Evolutionary conservation across 1,284 basidiomycete species (phyloP).

Genomic region (Papiliotrema flavescens): DNA sequence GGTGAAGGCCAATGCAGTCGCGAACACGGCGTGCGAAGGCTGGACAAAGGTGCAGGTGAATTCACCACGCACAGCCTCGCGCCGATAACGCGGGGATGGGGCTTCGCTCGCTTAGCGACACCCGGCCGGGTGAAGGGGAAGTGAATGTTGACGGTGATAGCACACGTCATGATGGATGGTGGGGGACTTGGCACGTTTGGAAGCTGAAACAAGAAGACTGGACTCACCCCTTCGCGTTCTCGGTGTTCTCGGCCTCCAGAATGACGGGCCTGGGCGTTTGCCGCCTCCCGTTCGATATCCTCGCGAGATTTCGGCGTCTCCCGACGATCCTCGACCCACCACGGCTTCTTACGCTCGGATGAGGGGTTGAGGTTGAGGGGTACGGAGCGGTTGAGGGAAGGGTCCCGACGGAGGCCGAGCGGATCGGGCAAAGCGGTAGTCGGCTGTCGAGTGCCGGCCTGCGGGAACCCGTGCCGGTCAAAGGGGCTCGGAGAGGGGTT

Average conservation of each 20-base stretch:
- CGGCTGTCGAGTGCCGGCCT: background rate
- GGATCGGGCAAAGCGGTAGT: background rate
- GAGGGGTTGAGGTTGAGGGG: slow-evolving; percentile 9
- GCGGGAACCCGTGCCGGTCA: background rate
- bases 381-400: background rate
- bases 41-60: background rate
- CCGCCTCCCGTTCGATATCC: slow-evolving; percentile 2
- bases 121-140: too few relatives aligned
- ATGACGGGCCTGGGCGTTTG: too few relatives aligned
- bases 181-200: too few relatives aligned
- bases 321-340: slow-evolving; percentile 37
- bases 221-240: slow-evolving; percentile 6
- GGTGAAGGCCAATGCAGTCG: background rate
- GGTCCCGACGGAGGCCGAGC: background rate
- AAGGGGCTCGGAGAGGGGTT: background rate
- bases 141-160: too few relatives aligned
- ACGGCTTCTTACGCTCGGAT: slow-evolving; percentile 35
- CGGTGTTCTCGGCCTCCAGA: background rate
- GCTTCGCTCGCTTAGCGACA: too few relatives aligned
- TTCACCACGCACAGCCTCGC: too few relatives aligned
- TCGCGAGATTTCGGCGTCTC: slow-evolving; percentile 12
- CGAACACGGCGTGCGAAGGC: too few relatives aligned
- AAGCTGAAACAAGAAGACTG: too few relatives aligned
- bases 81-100: too few relatives aligned
- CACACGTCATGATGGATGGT: too few relatives aligned